phyloP scores from a whole-genome alignment of 306 rosid species.

The Trifolium fragiferum region DNA sequence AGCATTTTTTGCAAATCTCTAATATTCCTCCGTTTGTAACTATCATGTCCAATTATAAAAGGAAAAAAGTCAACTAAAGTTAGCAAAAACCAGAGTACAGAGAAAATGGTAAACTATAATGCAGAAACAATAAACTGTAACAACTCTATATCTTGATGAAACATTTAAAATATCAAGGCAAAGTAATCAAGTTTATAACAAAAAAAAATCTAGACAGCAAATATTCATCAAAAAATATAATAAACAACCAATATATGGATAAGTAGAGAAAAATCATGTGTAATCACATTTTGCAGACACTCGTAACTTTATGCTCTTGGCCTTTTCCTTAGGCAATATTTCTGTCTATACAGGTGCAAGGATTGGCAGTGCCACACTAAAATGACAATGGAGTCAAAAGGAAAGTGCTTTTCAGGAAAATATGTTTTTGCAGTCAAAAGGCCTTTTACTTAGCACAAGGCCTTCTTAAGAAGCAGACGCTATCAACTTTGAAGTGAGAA shows the following conservation, averaged over 20 bases:
- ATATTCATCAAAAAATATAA: slow-evolving; percentile 15
- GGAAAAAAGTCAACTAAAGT: slow-evolving; percentile 19
- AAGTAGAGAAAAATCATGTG: not conserved
- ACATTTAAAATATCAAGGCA: slow-evolving; percentile 9
- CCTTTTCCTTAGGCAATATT: not conserved
- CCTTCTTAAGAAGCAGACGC: slow-evolving; percentile 6
- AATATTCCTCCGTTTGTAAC: slow-evolving; percentile 80
- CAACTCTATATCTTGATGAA: slow-evolving; percentile 7
- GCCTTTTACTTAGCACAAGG: slow-evolving; percentile 23
- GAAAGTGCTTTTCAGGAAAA: slow-evolving; percentile 4
- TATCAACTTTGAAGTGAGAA: not conserved
- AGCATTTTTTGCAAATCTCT: slow-evolving; percentile 85
- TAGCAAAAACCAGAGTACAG: not conserved
- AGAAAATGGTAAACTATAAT: slow-evolving; percentile 21
- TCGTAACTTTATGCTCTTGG: not conserved
- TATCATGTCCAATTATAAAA: slow-evolving; percentile 49
- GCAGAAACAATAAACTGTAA: slow-evolving; percentile 21
- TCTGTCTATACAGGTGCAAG: slow-evolving; percentile 20
- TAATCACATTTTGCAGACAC: too few relatives aligned
- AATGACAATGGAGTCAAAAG: slow-evolving; percentile 7
- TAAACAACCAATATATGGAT: not conserved
- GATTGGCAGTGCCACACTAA: slow-evolving; percentile 22
- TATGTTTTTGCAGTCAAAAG: not conserved
- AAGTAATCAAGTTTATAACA: not conserved
- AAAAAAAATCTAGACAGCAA: not conserved